Base-by-base conservation (phyloP, 2,329 filamentous ascomycete genomes). In the Verticillium klebahnii region DNA sequence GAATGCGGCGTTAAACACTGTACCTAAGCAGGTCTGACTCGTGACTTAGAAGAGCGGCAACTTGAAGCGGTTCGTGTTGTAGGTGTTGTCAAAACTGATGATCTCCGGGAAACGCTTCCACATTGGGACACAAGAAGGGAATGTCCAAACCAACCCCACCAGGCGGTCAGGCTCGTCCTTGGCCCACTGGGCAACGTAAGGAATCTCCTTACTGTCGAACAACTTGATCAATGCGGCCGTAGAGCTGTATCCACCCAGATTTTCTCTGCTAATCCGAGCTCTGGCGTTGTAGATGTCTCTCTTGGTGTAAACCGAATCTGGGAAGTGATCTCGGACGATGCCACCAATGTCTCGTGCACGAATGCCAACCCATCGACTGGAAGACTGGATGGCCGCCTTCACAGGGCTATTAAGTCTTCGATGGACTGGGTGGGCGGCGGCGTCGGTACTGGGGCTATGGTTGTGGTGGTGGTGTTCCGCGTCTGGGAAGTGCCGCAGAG, bases 191-290 rank as follows among this genome's bases (percentile, higher is more conserved):
- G 56, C 62, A 55, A 67, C 29, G 55, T 68, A 66, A 34, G 61
- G 63, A 57, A 67, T 61, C 4, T 62, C 57, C 34, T n/a, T 60
- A 36, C 65, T 39, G 57, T 68, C 60, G 40, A 68, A 67, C 5
- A 63, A 60, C 58, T 65, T 66, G 45, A 67, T 65, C 9, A 67
- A 58, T 62, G 63, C 63, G 32, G 59, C 63, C 19, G 60, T 66
- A 61, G 62, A 50, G 12, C 31, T 57, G 29, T 62, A 50, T n/a
- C 66, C 59, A 57, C 60, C 39, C 9, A 68, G 50, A 19, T 68
- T 67, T 19, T 67, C 62, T 14, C 56, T 45, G 29, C 61, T 64
- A 19, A 67, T 62, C 4, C 60, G 58, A 50, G 55, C 19, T 37
- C 61, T 32, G 40, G 61, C 60, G 34, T 67, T 65, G 34, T 66